Evolutionary conservation across 129 eudicot species (phyloP).

Genomic region (Kitagawia praeruptora): DNA sequence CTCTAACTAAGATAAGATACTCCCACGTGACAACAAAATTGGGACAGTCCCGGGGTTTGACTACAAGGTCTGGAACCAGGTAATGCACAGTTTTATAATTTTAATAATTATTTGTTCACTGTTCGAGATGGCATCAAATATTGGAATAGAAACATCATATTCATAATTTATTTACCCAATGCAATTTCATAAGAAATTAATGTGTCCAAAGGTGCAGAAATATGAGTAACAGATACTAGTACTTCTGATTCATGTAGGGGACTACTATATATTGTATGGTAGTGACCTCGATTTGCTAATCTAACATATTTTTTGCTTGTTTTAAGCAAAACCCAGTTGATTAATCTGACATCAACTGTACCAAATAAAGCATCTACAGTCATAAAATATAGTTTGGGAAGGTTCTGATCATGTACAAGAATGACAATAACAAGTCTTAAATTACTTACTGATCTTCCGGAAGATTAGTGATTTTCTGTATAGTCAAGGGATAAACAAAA

Average conservation of each 20-base stretch:
- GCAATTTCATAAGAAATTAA: conserved; percentile 54
- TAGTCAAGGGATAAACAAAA: too few relatives aligned
- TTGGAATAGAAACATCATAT: conserved; percentile 94
- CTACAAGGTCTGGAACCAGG: conserved; percentile 36
- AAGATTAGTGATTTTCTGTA: conserved; percentile 20
- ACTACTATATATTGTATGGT: not conserved
- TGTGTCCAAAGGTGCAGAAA: conserved; percentile 68
- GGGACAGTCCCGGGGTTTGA: conserved; percentile 38
- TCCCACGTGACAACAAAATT: conserved; percentile 52
- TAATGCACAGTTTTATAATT: conserved; percentile 12
- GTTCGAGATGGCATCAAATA: conserved; percentile 49
- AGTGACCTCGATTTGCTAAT: conserved; percentile 30
- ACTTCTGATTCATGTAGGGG: conserved; percentile 40
- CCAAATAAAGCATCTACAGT: conserved; percentile 53
- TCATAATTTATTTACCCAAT: conserved; percentile 49
- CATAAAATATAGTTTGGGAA: conserved; percentile 35
- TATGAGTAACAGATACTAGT: conserved; percentile 58
- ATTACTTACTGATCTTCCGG: conserved; percentile 22
- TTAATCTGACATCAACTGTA: conserved; percentile 16
- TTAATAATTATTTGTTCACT: not conserved
- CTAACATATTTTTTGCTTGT: not conserved
- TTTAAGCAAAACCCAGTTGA: conserved; percentile 18
- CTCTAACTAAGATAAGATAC: conserved; percentile 15
- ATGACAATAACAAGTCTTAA: conserved; percentile 3
- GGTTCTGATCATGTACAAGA: conserved; percentile 29